Base-by-base conservation (phyloP, 2,329 filamentous ascomycete species). In the Colletotrichum trifolii region DNA sequence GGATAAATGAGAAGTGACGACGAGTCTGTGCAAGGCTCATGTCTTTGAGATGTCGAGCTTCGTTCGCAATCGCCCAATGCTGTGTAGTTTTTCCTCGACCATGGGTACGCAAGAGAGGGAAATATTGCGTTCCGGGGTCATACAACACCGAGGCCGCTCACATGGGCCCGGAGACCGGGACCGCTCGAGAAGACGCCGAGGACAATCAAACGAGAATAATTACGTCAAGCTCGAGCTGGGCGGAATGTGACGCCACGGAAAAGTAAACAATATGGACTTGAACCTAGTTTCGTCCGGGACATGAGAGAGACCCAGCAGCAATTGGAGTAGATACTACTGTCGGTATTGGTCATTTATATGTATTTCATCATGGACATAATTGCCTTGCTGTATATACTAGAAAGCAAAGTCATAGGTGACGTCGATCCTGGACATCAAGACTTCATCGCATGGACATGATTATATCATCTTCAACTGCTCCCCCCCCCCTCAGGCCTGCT, bases 401-500 rank as follows among this genome's bases (percentile, higher is more conserved):
- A 1, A 43, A 36, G 0, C 55, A 2, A 10, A 13, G 11, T 2
- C 6, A 13, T 25, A 0, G 0, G 12, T 8, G 8, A n/a, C 11
- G 17, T 13, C 6, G 39, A 43, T 8, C 13, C 25, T 25, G 4
- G 17, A 39, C 34, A 35, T 43, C n/a, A 34, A 42, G 25, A 25
- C 25, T 25, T 25, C 25, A 25, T 25, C 4, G 25, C 25, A 25
- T 25, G 1, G 25, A 39, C 34, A 45, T 40, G 52, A 42, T 55
- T 62, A 43, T 15, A 9, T 33, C 11, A 12, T 53, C 2, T 15
- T 4, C 1, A 11, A 38, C 7, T 10, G 2, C 47, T n/a, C 10
- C 46, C 13, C 34, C 3, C 33, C n/a, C 17, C 17, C 17, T 52
- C 12, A 65, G 25, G 58, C 63, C 49, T 62, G 58, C 54, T 57